These are phyloP conservation scores for Clitopilus hobsonii DNA, from an alignment of 768 basidiomycete species.

Conservation along the genomic window DNA sequence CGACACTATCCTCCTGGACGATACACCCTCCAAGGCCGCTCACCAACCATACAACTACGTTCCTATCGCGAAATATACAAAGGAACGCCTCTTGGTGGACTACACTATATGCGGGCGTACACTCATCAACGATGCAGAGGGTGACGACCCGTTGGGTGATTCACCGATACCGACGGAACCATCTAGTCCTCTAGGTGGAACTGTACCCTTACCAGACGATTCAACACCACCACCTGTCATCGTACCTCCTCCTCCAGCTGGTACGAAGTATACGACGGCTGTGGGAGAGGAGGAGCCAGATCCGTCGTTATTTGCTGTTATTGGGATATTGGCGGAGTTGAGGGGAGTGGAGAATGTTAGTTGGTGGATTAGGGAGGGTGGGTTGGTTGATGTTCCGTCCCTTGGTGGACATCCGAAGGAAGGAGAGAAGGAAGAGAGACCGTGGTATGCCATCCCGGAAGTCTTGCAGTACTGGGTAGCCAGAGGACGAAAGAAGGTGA, in stretches of 20 bases:
- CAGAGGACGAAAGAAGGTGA: not conserved
- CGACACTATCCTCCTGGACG: constrained; percentile 42
- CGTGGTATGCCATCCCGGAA: not conserved
- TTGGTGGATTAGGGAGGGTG: constrained; percentile 59
- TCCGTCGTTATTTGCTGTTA: constrained; percentile 55
- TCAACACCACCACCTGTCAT: too few relatives aligned
- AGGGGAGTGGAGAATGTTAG: constrained; percentile 61
- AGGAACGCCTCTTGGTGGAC: not conserved
- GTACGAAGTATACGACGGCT: too few relatives aligned
- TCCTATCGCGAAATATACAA: constrained; percentile 62
- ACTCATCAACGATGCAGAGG: not conserved
- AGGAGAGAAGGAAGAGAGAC: not conserved
- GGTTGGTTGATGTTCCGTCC: constrained; percentile 13
- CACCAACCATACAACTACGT: constrained; percentile 78
- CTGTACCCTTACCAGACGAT: too few relatives aligned
- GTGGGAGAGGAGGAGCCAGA: constrained; percentile 33
- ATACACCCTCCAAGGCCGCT: constrained; percentile 47
- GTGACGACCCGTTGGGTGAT: not conserved
- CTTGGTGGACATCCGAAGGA: not conserved
- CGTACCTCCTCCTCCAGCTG: too few relatives aligned
- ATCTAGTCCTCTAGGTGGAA: not conserved
- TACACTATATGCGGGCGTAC: not conserved
- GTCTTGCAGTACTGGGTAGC: not conserved
- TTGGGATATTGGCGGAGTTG: constrained; percentile 60
- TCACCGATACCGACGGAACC: not conserved